Evolutionary conservation across 169 alveolate genomes (phyloP), one percentile per base, ranked within the genome.

Genomic region (Plasmodium malariae): DNA sequence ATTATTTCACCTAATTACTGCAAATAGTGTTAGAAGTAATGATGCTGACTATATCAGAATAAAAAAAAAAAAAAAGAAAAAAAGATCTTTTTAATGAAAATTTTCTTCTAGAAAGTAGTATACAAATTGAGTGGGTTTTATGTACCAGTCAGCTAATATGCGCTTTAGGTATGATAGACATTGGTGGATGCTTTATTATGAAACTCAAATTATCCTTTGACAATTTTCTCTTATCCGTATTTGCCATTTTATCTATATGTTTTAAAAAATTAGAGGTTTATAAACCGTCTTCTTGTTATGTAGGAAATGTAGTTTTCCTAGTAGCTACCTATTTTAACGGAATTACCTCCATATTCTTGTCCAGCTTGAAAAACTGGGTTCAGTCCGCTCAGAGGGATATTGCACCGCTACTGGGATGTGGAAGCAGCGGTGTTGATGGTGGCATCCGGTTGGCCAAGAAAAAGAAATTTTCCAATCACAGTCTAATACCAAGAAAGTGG

Each of bases 101-200:
- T n/a, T n/a, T 28, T 28, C 9, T 63, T 14, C 11, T 36, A 36
- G 70, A 48, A 26, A 26, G 21, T 12, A 83, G 37, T 17, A 67
- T 36, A 26, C 55, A 83, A 9, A 28, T 48, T 11, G 87, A 51
- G 37, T 40, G 59, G 28, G 43, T 86, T 26, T 37, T 59, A 51
- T 69, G 92, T 45, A 43, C 70, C 2, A 86, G 92, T 36, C 92
- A 86, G 17, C 19, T 86, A 32, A 70, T 86, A 19, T 86, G 92
- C 28, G 63, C 78, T 3, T 69, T 86, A 72, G 92, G 92, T 12
- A 86, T 86, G 92, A 36, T 86, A 34, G 40, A 86, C 55, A 59
- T 86, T 55, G 92, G 92, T 19, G 92, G 92, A 0, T 86, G 60
- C 30, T 86, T 69, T 63, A 69, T 86, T 49, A 86, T 86, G 69